Base-by-base conservation (phyloP, 805 yeast genomes). In the Huiozyma naganishii region DNA sequence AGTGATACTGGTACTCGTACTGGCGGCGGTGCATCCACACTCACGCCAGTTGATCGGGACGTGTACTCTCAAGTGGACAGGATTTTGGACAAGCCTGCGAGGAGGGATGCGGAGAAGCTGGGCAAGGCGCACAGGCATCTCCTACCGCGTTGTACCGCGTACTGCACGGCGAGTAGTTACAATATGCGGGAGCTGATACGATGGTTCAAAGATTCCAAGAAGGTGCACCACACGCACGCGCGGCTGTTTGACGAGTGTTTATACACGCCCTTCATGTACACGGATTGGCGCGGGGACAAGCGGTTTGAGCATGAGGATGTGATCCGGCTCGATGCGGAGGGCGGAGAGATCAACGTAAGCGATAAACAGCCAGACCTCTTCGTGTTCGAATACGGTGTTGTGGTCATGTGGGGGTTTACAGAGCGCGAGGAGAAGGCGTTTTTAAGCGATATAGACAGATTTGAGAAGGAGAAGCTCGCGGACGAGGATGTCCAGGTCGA, bases 361-460 rank as follows among this genome's bases (percentile, higher is more conserved):
- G 82, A 80, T 53, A 73, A 76, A 46, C 73, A 76, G 29, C 80
- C 80, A 7, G 97, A 89, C 58, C 70, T 88, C 7, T 92, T 89
- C 57, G 69, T 92, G 6, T 92, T 92, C 67, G 96, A 89, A 55
- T 92, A 92, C 62, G 98, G 98, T 17, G 98, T 92, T n/a, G 79
- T 87, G 30, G 95, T 92, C 1, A 66, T 92, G 69, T 92, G 98
- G 98, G 98, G 98, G 0, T 92, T 86, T 57, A 77, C 87, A 1
- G 73, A 78, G 43, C 73, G 78, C 42, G 97, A 92, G 62, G 98
- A 92, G 59, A 69, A 66, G 51, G 79, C 87, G 41, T 85, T 92
- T 52, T 65, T 92, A 44, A 74, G 73, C 41, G 97, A 90, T 57
- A 67, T 92, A 52, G 95, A 90, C n/a, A 78, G 77, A 48, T 92